Percentiles rank a stretch among this genome's conserved stretches.
phyloP scores from a whole-genome alignment of 1,139 yeast genomes.

The Saccharomyces hybrid region DNA sequence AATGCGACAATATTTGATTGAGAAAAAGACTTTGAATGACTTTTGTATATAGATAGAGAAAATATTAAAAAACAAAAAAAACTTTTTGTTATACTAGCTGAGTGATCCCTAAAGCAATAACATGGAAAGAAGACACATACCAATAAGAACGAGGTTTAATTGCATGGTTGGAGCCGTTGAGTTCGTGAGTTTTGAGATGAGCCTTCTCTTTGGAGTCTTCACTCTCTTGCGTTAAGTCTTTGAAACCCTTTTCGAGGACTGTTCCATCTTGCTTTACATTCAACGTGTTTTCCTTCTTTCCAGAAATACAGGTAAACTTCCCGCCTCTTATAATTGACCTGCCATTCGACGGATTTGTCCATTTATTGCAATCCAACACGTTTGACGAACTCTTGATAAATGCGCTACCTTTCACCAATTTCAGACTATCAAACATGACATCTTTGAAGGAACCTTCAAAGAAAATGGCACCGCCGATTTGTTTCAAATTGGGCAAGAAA shows the following conservation, averaged over 20 bases:
- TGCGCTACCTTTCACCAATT: slow-evolving; percentile 66
- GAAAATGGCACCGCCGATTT: slow-evolving; percentile 72
- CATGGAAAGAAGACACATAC: not conserved
- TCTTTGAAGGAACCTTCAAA: slow-evolving; percentile 55
- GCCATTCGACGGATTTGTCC: slow-evolving; percentile 43
- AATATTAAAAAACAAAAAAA: not conserved
- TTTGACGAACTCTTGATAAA: slow-evolving; percentile 44
- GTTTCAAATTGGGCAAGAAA: slow-evolving; percentile 49
- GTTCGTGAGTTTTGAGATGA: not conserved
- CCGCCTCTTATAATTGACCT: slow-evolving; percentile 58
- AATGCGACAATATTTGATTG: not conserved
- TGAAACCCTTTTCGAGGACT: slow-evolving; percentile 13
- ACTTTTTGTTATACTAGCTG: not conserved
- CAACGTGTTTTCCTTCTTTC: slow-evolving; percentile 35
- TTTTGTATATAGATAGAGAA: not conserved
- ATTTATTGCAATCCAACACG: slow-evolving; percentile 51
- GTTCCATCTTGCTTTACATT: slow-evolving; percentile 39
- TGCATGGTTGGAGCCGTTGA: not conserved
- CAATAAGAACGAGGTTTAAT: not conserved
- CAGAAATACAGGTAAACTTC: slow-evolving; percentile 52
- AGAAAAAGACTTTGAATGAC: not conserved
- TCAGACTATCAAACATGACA: slow-evolving; percentile 44
- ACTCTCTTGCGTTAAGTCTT: not conserved
- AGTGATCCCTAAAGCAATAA: not conserved
- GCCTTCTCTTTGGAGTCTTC: not conserved